Evolutionary conservation across 352 stramenopile species (phyloP), one percentile per base, ranked within the genome.

Genomic region (Phytopythium cucurbitacearum): DNA sequence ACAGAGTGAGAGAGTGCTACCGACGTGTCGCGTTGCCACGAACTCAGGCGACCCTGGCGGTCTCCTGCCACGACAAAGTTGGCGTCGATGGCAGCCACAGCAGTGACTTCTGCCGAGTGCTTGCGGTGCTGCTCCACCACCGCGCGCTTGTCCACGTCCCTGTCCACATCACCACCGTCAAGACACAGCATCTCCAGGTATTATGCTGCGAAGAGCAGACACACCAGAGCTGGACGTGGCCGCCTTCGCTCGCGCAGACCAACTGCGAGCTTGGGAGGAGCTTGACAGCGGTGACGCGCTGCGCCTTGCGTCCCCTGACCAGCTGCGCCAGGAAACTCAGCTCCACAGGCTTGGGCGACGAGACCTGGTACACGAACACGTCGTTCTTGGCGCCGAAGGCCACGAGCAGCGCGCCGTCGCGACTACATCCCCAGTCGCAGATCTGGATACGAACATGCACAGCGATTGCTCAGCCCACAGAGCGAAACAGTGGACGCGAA

Each of bases 221-320:
- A 11, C 55, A 89, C 82, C 82, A 92, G 34, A 92, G 66, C 64
- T 92, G 82, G 33, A 92, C 72, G 33, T 70, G 64, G 28, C 77
- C 82, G 63, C 89, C 82, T 51, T 92, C 82, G 35, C 77, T 79
- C 4, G 60, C 69, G 37, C 77, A 89, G 36, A 87, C 56, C 8
- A 92, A 13, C 3, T 57, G 67, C 36, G 85, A 43, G 10, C 76
- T 59, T 2, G 10, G 10, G 7, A 88, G 35, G 45, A 86, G 83
- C 16, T 71, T 64, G 37, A 92, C 55, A 3, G 71, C 61, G 11
- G 73, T 88, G 36, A 90, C 80, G 15, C 78, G 78, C 33, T 77
- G 75, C 51, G 86, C 77, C 15, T 73, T 74, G 47, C 79, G 84
- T 2, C 62, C 68, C 46, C 82, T 73, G 36, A 64, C 53, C 13